A percentile compares a stretch with the other conserved stretches of the same genome.
Conservation (phyloP, 2,329 filamentous ascomycete genomes). For the Phoma herbarum region DNA sequence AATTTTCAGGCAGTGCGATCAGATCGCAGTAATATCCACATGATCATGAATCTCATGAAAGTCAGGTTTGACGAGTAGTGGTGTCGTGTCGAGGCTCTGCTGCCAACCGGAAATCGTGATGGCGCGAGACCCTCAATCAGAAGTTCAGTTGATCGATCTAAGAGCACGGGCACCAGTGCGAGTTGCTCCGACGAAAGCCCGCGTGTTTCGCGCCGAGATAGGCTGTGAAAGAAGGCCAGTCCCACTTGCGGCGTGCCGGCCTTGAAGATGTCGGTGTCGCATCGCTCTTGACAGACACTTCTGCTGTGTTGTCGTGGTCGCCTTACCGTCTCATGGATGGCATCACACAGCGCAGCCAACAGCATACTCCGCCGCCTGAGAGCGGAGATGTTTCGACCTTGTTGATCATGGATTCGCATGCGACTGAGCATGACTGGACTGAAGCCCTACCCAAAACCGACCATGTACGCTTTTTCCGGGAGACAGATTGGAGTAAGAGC, state of each 20-base stretch:
- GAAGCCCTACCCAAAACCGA: conserved; percentile 39
- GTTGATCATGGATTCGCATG: conserved; percentile 19
- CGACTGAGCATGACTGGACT: conserved; percentile 41
- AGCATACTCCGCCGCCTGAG: conserved; percentile 29
- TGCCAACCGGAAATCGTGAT: neutral
- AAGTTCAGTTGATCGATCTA: conserved; percentile 9
- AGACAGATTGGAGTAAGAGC: conserved; percentile 39
- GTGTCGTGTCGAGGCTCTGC: neutral
- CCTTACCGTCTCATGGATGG: conserved; percentile 18
- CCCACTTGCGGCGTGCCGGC: conserved; percentile 3
- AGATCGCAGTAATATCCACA: neutral
- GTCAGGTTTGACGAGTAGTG: neutral
- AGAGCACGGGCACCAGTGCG: neutral
- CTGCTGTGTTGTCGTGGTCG: conserved; percentile 10
- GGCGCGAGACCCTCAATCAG: neutral
- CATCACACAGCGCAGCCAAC: conserved; percentile 13
- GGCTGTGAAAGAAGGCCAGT: conserved; percentile 9
- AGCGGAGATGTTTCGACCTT: conserved; percentile 20
- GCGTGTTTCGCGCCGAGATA: conserved; percentile 12
- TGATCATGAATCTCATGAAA: neutral
- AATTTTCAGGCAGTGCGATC: neutral
- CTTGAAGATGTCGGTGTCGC: conserved; percentile 12
- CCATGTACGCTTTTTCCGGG: conserved; percentile 46
- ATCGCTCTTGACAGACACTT: conserved; percentile 12
- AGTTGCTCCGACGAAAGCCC: conserved; percentile 10